Base-by-base conservation (phyloP, 2,329 filamentous ascomycete species). In the Pestalotiopsis sp. region DNA sequence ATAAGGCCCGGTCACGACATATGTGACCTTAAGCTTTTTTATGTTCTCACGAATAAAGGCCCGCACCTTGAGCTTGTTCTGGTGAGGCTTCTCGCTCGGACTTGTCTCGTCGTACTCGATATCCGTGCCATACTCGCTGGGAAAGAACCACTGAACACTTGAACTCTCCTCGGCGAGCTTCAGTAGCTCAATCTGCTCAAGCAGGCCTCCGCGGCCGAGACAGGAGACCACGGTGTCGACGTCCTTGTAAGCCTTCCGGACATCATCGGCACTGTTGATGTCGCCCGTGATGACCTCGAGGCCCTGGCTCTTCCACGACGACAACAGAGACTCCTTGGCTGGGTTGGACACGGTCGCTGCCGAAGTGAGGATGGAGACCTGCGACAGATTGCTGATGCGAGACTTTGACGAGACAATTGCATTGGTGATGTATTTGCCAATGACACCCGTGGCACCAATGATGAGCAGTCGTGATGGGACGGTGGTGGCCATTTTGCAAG, bases 1-100 rank as follows among this genome's bases (percentile, higher is more conserved):
- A 71, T 88, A 90, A 0, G 88, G 88, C 0, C 88, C 88, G 0
- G 88, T 90, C 14, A 90, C 88, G 2, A 90, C 79, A 73, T 88
- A 89, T 0, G 88, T 89, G 69, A 86, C 82, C 35, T 85, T 81
- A 20, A 91, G 74, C 44, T 81, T 78, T 66, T 81, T 79, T 35
- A 83, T 73, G 11, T 81, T 75, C 24, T 82, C 79, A 66, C 82
- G 81, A 63, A 89, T 81, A 20, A 82, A 83, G 17, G 81, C 82
- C 65, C 89, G 81, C n/a, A 91, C 87, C 73, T 85, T 85, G 56
- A 91, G 80, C 74, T 91, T 91, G 69, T 81, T 80, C 76, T 91
- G 88, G 72, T 91, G 89, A 1, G 89, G 87, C 71, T 84, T 86
- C 75, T 91, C 89, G 22, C 79, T 72, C 17, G 79, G 81, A 5